phyloP scores from a whole-genome alignment of 2,329 filamentous ascomycete species.

The Diaporthe velutina region DNA sequence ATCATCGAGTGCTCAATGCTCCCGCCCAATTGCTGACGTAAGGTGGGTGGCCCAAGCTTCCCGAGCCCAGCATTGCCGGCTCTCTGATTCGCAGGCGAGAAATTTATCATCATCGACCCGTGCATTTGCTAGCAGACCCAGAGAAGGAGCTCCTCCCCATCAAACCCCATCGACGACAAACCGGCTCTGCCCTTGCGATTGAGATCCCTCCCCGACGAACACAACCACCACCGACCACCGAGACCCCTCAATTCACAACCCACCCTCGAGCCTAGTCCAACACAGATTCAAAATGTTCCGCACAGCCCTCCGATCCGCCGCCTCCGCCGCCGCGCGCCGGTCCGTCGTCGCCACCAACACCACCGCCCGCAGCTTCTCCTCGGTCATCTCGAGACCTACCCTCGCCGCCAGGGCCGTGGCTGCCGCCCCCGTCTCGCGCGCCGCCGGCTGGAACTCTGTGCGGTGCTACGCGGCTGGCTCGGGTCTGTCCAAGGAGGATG shows the following conservation, averaged over 20 bases:
- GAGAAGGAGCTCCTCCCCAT: constrained; percentile 39
- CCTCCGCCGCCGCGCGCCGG: constrained; percentile 64
- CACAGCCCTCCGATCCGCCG: constrained; percentile 84
- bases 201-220: neutral
- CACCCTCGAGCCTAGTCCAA: neutral
- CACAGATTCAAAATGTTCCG: constrained; percentile 81
- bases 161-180: constrained; percentile 36
- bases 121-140: constrained; percentile 16
- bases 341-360: constrained; percentile 58
- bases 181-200: constrained; percentile 19
- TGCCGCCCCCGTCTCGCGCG: constrained; percentile 72
- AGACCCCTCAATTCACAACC: neutral
- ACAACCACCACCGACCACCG: neutral
- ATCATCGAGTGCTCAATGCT: neutral
- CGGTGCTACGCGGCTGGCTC: constrained; percentile 89
- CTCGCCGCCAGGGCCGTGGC: constrained; percentile 72
- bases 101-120: constrained; percentile 57
- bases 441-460: constrained; percentile 75
- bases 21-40: constrained; percentile 13
- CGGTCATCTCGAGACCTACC: constrained; percentile 60
- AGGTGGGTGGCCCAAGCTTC: constrained; percentile 36
- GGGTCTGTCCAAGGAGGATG: constrained; percentile 78
- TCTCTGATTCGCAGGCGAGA: constrained; percentile 50
- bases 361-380: constrained; percentile 66
- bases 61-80: constrained; percentile 6